Conservation (phyloP, 495 filamentous ascomycete species). For the Sporormia fimetaria region DNA sequence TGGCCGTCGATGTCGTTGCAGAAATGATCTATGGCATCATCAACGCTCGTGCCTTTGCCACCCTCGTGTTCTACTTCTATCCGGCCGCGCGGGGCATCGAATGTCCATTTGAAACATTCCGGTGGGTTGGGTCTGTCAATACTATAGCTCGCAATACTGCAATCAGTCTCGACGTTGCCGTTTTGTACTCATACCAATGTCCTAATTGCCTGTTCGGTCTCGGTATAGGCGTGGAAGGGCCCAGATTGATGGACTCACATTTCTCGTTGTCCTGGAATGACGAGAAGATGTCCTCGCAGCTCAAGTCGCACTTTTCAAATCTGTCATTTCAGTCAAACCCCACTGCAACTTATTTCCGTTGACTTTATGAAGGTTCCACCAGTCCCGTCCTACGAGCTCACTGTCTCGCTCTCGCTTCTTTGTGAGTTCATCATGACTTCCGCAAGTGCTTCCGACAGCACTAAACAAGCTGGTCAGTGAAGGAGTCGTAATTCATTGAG, state of each 20-base stretch:
- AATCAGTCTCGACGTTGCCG: background rate
- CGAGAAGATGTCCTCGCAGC: background rate
- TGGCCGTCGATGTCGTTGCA: background rate
- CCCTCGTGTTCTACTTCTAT: background rate
- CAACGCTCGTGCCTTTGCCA: background rate
- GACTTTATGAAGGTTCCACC: background rate
- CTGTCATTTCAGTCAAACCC: background rate
- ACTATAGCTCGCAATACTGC: background rate
- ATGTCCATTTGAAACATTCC: background rate
- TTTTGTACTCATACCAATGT: slow-evolving; percentile 1
- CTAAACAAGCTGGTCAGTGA: background rate
- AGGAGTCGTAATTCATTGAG: too few species aligned
- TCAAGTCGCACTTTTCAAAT: background rate
- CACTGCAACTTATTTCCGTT: background rate
- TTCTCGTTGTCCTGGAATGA: background rate
- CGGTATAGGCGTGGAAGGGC: background rate
- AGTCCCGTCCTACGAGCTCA: too few species aligned
- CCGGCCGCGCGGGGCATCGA: background rate
- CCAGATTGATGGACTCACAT: background rate
- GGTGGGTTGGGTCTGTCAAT: background rate
- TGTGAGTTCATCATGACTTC: background rate
- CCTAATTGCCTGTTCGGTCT: background rate
- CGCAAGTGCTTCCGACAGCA: background rate
- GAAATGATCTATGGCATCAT: background rate
- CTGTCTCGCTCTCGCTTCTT: background rate